A percentile compares a stretch with the other conserved stretches of the same genome.
Conservation (phyloP, 2,329 filamentous ascomycete species). For the Phyllosticta paracitricarpa region DNA sequence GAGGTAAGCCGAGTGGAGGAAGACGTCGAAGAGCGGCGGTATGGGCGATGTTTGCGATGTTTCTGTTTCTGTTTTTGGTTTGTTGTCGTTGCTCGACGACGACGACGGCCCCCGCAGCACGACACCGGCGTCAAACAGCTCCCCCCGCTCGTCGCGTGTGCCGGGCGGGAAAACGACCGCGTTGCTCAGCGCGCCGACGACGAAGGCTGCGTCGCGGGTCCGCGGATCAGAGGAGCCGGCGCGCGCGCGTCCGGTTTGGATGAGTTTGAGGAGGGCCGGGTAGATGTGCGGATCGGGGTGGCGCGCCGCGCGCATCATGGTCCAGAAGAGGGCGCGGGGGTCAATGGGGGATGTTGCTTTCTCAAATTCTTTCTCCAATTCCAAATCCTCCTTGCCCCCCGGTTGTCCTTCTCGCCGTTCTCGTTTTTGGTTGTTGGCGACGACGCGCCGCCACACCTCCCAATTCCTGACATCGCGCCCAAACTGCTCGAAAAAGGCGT, state of each 20-base stretch:
- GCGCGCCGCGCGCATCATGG: constrained; percentile 74
- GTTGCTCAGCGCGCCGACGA: constrained; percentile 74
- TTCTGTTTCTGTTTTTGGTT: neutral
- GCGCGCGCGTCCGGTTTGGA: constrained; percentile 23
- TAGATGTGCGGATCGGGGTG: constrained; percentile 78
- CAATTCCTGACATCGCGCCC: constrained; percentile 59
- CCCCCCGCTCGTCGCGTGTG: constrained; percentile 53
- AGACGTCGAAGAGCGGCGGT: constrained; percentile 63
- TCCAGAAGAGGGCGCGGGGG: constrained; percentile 70
- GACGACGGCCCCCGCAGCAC: neutral
- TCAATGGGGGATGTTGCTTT: constrained; percentile 46
- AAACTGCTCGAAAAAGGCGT: constrained; percentile 67
- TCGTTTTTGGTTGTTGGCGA: constrained; percentile 29
- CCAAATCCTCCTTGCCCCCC: too few species aligned
- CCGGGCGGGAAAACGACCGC: constrained; percentile 75
- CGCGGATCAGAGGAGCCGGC: neutral
- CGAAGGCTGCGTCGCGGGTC: constrained; percentile 12
- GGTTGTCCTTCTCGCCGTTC: constrained; percentile 11
- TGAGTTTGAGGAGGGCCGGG: constrained; percentile 64
- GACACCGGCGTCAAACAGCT: constrained; percentile 25
- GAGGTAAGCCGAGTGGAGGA: constrained; percentile 76
- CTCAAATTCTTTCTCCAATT: constrained; percentile 18
- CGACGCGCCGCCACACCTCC: constrained; percentile 58
- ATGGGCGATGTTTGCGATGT: neutral
- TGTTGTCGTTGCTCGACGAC: neutral